A percentile compares a stretch with the other conserved stretches of the same genome.
Evolutionary conservation across 2,329 filamentous ascomycete species (phyloP).

Genomic region (Colletotrichum sidae): DNA sequence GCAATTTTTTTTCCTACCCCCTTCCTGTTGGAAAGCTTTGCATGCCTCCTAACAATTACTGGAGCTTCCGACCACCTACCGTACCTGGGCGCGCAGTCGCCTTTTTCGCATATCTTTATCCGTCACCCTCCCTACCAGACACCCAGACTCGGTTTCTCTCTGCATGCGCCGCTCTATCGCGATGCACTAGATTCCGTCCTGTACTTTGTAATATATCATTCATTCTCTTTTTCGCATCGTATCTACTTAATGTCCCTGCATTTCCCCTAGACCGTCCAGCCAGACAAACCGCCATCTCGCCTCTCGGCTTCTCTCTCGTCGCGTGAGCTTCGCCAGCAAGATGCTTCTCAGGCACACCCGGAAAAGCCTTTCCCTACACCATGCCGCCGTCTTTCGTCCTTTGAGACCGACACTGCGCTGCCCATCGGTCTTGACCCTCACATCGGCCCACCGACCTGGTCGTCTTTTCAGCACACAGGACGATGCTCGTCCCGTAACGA

Average conservation of each 20-base stretch:
- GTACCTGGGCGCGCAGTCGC: too few species aligned
- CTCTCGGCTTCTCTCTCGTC: slow-evolving; percentile 8
- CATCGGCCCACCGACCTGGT: slow-evolving; percentile 1
- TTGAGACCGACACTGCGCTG: slow-evolving; percentile 19
- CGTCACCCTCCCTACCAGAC: background rate
- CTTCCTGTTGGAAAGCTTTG: too few species aligned
- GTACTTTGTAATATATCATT: slow-evolving; percentile 32
- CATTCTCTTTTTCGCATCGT: slow-evolving; percentile 16
- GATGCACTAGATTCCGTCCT: slow-evolving; percentile 24
- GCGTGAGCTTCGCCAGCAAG: slow-evolving; percentile 13
- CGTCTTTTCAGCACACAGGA: slow-evolving; percentile 28
- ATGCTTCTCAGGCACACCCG: slow-evolving; percentile 37
- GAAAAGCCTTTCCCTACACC: slow-evolving; percentile 35
- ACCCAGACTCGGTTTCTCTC: slow-evolving; percentile 1
- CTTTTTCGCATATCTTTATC: background rate
- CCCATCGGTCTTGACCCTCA: background rate
- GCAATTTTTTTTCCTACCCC: slow-evolving; percentile 15
- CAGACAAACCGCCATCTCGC: slow-evolving; percentile 15
- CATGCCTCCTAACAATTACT: too few species aligned
- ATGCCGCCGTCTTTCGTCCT: slow-evolving; percentile 25
- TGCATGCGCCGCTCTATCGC: slow-evolving; percentile 9
- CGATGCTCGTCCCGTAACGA: slow-evolving; percentile 14
- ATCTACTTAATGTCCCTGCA: slow-evolving; percentile 29
- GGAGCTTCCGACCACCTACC: too few species aligned
- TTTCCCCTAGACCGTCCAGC: slow-evolving; percentile 20